phyloP scores from a whole-genome alignment of 2,329 filamentous ascomycete genomes.

The Fusarium dimerum region DNA sequence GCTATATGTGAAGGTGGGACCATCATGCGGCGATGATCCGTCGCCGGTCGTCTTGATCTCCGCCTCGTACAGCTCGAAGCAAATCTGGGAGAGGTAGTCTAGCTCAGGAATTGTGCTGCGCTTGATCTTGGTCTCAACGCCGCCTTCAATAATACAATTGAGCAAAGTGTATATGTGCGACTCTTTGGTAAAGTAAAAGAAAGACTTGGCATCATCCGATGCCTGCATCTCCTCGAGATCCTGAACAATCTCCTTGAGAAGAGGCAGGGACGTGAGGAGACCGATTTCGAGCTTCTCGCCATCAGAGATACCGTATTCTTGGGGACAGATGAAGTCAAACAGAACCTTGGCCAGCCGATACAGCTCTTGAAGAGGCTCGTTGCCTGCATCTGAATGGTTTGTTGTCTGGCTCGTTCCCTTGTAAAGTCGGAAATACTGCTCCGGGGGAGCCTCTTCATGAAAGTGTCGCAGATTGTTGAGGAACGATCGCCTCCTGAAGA shows the following conservation, averaged over 20 bases:
- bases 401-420: constrained; percentile 68
- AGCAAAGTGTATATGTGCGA: constrained; percentile 97
- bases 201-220: constrained; percentile 88
- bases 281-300: constrained; percentile 98
- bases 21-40: constrained; percentile 43
- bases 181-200: constrained; percentile 99
- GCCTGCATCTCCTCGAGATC: constrained; percentile 97
- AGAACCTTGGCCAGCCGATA: constrained; percentile 93
- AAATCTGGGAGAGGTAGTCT: constrained; percentile 96
- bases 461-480: constrained; percentile 53
- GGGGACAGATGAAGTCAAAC: constrained; percentile 97
- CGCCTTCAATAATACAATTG: constrained; percentile 96
- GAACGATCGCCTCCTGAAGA: constrained; percentile 64
- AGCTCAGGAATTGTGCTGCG: constrained; percentile 94
- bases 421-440: constrained; percentile 88
- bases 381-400: constrained; percentile 78
- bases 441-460: constrained; percentile 58
- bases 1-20: constrained; percentile 84
- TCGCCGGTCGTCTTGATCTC: constrained; percentile 64
- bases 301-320: constrained; percentile 96
- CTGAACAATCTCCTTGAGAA: constrained; percentile 95
- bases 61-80: constrained; percentile 96
- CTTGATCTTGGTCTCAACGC: constrained; percentile 94
- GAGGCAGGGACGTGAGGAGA: constrained; percentile 85
- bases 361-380: constrained; percentile 87